Percentiles rank a stretch among this genome's conserved stretches.
phyloP scores from a whole-genome alignment of 768 basidiomycete species.

The Leucocoprinus sp. region DNA sequence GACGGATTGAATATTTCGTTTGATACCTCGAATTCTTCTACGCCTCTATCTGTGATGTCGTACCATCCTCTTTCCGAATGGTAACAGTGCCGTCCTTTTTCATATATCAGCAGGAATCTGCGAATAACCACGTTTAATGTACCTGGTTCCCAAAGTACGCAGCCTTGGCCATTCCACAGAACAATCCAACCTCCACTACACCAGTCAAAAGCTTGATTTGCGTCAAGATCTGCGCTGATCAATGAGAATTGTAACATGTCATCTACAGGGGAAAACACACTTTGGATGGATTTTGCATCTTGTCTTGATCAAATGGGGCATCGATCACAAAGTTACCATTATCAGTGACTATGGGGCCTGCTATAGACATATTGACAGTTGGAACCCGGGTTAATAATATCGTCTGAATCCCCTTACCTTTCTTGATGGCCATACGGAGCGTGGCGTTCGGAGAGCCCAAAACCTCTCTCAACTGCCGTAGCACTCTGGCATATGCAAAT shows the following conservation, averaged over 20 bases:
- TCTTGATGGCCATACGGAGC: slow-evolving; percentile 90
- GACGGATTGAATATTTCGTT: not conserved
- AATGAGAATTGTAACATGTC: not conserved
- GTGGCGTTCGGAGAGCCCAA: slow-evolving; percentile 62
- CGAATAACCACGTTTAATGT: not conserved
- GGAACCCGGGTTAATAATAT: not conserved
- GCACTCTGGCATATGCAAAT: slow-evolving; percentile 87
- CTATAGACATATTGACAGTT: slow-evolving; percentile 25
- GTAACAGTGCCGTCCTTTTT: slow-evolving; percentile 64
- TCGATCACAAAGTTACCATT: slow-evolving; percentile 98
- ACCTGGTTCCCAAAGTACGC: slow-evolving; percentile 98
- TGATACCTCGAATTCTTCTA: not conserved
- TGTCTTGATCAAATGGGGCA: slow-evolving; percentile 72
- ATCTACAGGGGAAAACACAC: slow-evolving; percentile 30
- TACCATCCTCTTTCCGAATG: slow-evolving; percentile 46
- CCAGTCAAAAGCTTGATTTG: slow-evolving; percentile 93
- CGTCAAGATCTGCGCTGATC: slow-evolving; percentile 51
- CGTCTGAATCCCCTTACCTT: slow-evolving; percentile 28
- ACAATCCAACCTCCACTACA: slow-evolving; percentile 96
- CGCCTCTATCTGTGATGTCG: slow-evolving; percentile 13
- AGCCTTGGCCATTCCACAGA: slow-evolving; percentile 85
- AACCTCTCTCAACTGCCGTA: slow-evolving; percentile 55
- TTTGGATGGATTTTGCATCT: slow-evolving; percentile 57
- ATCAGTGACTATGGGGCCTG: slow-evolving; percentile 96
- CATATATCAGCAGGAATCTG: slow-evolving; percentile 2